A percentile compares a stretch with the other conserved stretches of the same genome.
Evolutionary conservation across 495 filamentous ascomycete genomes (phyloP).

Genomic region (Tuber melanosporum): DNA sequence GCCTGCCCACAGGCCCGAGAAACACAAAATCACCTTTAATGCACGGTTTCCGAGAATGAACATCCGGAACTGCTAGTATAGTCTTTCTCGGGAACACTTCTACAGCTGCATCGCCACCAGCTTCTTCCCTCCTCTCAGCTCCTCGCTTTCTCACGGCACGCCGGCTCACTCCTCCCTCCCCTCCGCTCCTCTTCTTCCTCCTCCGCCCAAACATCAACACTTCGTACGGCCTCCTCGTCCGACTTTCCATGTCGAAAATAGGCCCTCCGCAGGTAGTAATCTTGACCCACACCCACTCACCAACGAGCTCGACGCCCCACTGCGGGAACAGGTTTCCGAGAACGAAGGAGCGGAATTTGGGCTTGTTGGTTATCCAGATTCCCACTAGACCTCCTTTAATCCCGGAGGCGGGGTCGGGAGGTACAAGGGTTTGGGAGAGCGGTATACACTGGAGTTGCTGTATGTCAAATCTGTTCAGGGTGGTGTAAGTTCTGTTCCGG

Average conservation of each 20-base stretch:
- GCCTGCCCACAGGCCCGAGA: not conserved
- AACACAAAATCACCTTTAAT: slow-evolving; percentile 45
- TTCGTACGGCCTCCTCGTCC: slow-evolving; percentile 83
- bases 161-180: slow-evolving; percentile 13
- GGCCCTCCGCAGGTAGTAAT: slow-evolving; percentile 64
- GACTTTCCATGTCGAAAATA: slow-evolving; percentile 58
- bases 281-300: slow-evolving; percentile 94
- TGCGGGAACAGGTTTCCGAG: no score
- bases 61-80: slow-evolving; percentile 74
- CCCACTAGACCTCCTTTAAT: no score
- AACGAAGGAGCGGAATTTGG: no score
- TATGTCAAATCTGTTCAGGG: slow-evolving; percentile 44
- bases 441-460: slow-evolving; percentile 52
- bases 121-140: not conserved
- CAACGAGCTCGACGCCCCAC: slow-evolving; percentile 36
- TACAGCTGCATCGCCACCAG: slow-evolving; percentile 21
- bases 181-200: not conserved
- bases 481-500: slow-evolving; percentile 59
- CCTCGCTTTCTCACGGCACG: not conserved
- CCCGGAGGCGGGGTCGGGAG: no score
- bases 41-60: slow-evolving; percentile 86
- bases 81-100: slow-evolving; percentile 49
- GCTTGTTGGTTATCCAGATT: no score
- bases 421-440: no score
- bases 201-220: slow-evolving; percentile 61